Conservation (phyloP, 2,329 filamentous ascomycete species). For the Cadophora sp. region DNA sequence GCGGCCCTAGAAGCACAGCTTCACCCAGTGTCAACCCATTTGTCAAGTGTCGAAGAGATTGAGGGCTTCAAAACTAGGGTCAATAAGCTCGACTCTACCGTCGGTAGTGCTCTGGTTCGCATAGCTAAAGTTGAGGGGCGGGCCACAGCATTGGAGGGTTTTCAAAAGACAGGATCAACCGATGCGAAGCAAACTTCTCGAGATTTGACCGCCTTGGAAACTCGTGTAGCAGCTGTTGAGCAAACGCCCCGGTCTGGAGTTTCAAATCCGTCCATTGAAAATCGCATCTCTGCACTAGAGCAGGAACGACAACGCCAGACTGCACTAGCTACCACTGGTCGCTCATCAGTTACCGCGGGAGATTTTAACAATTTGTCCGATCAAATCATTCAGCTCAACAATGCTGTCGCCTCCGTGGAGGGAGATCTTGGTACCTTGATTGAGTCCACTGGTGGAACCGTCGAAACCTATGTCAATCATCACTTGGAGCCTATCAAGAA, state of each 20-base stretch:
- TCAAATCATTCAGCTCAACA: background rate
- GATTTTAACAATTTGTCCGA: background rate
- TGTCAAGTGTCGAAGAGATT: background rate
- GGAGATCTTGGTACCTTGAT: background rate
- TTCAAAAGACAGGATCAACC: background rate
- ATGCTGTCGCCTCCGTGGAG: background rate
- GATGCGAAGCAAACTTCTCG: background rate
- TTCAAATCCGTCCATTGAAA: background rate
- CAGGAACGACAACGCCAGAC: background rate
- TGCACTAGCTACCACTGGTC: background rate
- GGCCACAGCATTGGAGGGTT: background rate
- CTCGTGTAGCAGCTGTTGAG: background rate
- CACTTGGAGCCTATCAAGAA: background rate
- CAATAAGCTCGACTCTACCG: background rate
- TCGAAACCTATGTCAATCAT: background rate
- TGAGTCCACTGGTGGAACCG: background rate
- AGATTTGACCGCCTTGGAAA: background rate
- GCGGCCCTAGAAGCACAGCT: background rate
- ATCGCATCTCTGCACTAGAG: background rate
- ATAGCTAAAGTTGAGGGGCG: background rate
- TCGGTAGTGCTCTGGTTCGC: background rate
- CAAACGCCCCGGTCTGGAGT: too few species aligned
- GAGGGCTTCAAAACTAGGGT: background rate
- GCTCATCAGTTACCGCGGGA: background rate
- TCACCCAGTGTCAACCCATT: background rate